Percentiles rank a stretch among this genome's conserved stretches.
These are phyloP conservation scores for Trichoderma citrinoviride DNA, from an alignment of 2,329 filamentous ascomycete species.

Conservation along the genomic window DNA sequence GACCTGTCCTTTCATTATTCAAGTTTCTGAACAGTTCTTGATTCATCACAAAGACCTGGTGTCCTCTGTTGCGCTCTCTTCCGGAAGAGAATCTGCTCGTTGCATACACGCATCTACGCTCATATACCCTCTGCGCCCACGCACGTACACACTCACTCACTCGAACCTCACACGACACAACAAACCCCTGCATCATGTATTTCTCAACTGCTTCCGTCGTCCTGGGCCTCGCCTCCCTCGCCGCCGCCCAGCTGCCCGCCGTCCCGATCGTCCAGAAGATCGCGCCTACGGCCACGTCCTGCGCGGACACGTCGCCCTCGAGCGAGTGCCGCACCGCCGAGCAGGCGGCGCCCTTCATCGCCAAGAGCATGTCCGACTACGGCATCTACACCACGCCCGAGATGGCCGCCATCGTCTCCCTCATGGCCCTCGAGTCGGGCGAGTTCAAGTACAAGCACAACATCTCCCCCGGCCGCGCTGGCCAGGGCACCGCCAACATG, in stretches of 20 bases:
- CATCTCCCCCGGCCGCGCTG: slow-evolving; percentile 52
- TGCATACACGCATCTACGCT: not conserved
- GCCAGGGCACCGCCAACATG: slow-evolving; percentile 68
- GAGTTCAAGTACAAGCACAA: slow-evolving; percentile 72
- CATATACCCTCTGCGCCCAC: not conserved
- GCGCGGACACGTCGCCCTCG: slow-evolving; percentile 47
- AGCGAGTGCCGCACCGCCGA: slow-evolving; percentile 65
- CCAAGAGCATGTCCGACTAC: slow-evolving; percentile 56
- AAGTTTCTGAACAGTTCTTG: not conserved
- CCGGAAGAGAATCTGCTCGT: not conserved
- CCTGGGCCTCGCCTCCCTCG: slow-evolving; percentile 23
- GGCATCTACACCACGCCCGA: slow-evolving; percentile 52
- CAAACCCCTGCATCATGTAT: slow-evolving; percentile 28
- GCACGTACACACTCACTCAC: not conserved
- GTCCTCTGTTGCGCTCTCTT: slow-evolving; percentile 3
- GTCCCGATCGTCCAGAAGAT: slow-evolving; percentile 49
- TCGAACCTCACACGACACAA: not conserved
- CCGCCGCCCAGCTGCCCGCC: slow-evolving; percentile 29
- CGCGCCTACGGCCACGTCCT: slow-evolving; percentile 55
- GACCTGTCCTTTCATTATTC: not conserved
- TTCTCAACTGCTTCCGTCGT: slow-evolving; percentile 25
- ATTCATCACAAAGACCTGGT: slow-evolving; percentile 6
- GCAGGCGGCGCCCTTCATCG: slow-evolving; percentile 58
- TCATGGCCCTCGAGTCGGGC: slow-evolving; percentile 69
- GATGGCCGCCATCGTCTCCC: slow-evolving; percentile 66